Base-by-base conservation (phyloP, 2,329 filamentous ascomycete genomes). In the Myriosclerotinia scirpicola region DNA sequence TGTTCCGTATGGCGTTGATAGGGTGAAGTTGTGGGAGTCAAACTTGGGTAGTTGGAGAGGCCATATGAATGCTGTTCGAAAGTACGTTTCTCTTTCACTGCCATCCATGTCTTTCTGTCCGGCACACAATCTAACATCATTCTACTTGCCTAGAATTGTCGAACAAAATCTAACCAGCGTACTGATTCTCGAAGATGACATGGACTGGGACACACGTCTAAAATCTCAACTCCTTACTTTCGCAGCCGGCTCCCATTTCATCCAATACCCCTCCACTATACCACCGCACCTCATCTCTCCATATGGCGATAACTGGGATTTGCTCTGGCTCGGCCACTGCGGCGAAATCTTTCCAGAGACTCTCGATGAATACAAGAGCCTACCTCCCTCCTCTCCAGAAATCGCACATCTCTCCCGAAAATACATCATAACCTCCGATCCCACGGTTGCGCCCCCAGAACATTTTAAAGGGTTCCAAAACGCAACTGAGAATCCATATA, bases 141-240 rank as follows among this genome's bases (percentile, higher is more conserved):
- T 3, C 11, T 22, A 5, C 1, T 2, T 36, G 3, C 1, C 9
- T n/a, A 65, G 65, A 8, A 75, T 73, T 3, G 74, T 81, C 17
- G 54, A 72, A 79, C 34, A 72, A 76, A 46, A 72, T 72, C 5
- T 79, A 11, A 71, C 76, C 6, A 78, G 78, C 2, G 79, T 78
- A 6, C 67, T 81, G 3, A 79, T 81, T 17, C 69, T 81, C 66
- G 79, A 81, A 68, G 80, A 81, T 66, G 79, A 81, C 67, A 75
- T 79, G 67, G 80, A 82, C 66, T 81, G 80, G 80, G 80, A 81
- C 64, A 74, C 79, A 55, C 72, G 75, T 36, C 67, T 81, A 61
- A 77, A 77, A 65, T 54, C 69, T 3, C 71, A 77, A 65, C 52
- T 77, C 30, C 67, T 68, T 34, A 69, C 74, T n/a, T 73, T 77